Evolutionary conservation across 1,139 yeast species (phyloP).

Genomic region (Tardiomyces blankii): DNA sequence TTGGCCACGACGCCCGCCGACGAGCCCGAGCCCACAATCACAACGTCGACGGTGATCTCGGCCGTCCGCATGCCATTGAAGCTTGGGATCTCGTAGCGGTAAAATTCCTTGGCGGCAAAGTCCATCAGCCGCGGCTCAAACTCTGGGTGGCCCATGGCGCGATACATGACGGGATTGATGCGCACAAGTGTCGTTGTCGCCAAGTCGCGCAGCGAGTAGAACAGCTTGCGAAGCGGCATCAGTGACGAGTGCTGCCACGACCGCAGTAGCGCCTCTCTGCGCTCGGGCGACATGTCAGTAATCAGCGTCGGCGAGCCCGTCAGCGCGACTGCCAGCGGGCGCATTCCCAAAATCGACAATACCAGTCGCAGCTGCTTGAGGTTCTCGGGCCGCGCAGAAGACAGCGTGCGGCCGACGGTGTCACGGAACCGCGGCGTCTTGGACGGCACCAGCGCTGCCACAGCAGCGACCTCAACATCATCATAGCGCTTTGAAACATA

Average conservation of each 20-base stretch:
- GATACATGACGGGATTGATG: slow-evolving; percentile 9
- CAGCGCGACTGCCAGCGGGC: slow-evolving; percentile 15
- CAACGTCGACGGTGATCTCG: slow-evolving; percentile 27
- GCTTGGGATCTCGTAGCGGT: slow-evolving; percentile 7
- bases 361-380: slow-evolving; percentile 9
- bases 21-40: slow-evolving; percentile 47
- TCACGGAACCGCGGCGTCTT: not conserved
- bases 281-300: slow-evolving; percentile 16
- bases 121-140: slow-evolving; percentile 9
- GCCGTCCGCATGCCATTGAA: slow-evolving; percentile 11
- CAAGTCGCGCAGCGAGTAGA: slow-evolving; percentile 9
- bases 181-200: slow-evolving; percentile 9
- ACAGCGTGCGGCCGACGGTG: not conserved
- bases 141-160: slow-evolving; percentile 16
- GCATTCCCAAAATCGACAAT: slow-evolving; percentile 13
- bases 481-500: not conserved
- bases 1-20: slow-evolving; percentile 51
- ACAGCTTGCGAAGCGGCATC: slow-evolving; percentile 12
- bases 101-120: slow-evolving; percentile 4
- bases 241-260: slow-evolving; percentile 14
- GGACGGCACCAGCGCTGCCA: not conserved
- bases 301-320: slow-evolving; percentile 15
- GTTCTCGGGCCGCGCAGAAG: not conserved
- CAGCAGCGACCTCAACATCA: not conserved
- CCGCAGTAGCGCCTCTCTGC: slow-evolving; percentile 10